phyloP scores from a whole-genome alignment of 2,329 filamentous ascomycete species.

The Orbilia oligospora region DNA sequence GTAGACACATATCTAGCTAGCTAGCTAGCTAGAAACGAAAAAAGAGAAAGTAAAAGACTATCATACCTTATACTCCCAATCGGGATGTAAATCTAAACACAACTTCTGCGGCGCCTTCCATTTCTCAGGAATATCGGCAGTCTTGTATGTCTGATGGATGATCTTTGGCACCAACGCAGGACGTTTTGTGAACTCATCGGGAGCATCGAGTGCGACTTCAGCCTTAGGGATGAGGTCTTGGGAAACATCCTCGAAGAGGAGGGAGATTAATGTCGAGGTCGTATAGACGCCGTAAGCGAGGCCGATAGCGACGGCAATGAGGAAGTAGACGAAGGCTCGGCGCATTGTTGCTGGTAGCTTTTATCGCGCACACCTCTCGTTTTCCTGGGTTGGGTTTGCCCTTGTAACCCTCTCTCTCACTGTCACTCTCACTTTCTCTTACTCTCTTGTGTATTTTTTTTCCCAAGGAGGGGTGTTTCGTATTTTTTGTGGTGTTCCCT shows the following conservation, averaged over 20 bases:
- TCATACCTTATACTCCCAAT: conserved; percentile 79
- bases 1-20: background rate
- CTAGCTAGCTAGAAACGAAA: background rate
- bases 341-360: conserved; percentile 61
- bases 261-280: conserved; percentile 79
- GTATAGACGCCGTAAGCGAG: conserved; percentile 76
- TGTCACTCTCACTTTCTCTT: background rate
- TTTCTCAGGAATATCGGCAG: conserved; percentile 76
- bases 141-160: conserved; percentile 83
- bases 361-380: conserved; percentile 11
- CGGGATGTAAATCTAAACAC: conserved; percentile 77
- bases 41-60: background rate
- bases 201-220: conserved; percentile 77
- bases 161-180: conserved; percentile 80
- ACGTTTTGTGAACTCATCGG: conserved; percentile 71
- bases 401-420: background rate
- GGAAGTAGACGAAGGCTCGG: conserved; percentile 71
- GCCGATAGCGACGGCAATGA: conserved; percentile 76
- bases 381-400: background rate
- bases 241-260: conserved; percentile 78
- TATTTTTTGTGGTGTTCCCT: conserved; percentile 77
- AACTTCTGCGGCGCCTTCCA: conserved; percentile 77
- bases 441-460: background rate
- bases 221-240: conserved; percentile 77
- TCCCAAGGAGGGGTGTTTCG: conserved; percentile 67